These are phyloP conservation scores for Croton setiger DNA, from an alignment of 441 rosid genomes.

Conservation along the genomic window DNA sequence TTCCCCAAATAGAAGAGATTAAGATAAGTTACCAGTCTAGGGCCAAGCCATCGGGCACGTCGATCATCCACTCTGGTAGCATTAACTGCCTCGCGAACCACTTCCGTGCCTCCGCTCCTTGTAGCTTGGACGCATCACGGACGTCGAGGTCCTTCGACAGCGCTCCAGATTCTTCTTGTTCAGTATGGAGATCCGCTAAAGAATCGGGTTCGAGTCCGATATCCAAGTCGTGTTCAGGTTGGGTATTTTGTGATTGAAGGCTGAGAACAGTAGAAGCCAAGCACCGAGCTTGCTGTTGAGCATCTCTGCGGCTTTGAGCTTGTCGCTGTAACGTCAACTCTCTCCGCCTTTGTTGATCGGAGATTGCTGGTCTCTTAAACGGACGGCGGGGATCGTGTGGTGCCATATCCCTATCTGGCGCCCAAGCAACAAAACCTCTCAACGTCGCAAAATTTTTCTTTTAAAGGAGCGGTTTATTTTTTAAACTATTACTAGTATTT, in stretches of 20 bases:
- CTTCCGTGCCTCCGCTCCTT: slow-evolving; percentile 70
- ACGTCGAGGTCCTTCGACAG: slow-evolving; percentile 47
- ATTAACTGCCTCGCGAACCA: slow-evolving; percentile 83
- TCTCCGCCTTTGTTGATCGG: slow-evolving; percentile 84
- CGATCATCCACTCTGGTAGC: slow-evolving; percentile 98
- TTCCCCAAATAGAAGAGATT: too few species aligned
- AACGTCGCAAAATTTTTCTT: neutral
- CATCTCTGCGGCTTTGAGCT: slow-evolving; percentile 71
- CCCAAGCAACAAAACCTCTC: too few species aligned
- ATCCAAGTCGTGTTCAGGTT: slow-evolving; percentile 37
- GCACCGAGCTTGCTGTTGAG: slow-evolving; percentile 83
- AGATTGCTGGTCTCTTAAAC: slow-evolving; percentile 71
- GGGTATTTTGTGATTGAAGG: slow-evolving; percentile 39
- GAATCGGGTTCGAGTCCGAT: slow-evolving; percentile 28
- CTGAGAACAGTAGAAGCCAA: slow-evolving; percentile 73
- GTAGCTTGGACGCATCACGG: slow-evolving; percentile 60
- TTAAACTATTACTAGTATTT: neutral
- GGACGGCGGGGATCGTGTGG: slow-evolving; percentile 81
- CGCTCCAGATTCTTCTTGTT: slow-evolving; percentile 26
- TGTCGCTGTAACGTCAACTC: slow-evolving; percentile 79
- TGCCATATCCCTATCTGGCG: slow-evolving; percentile 41
- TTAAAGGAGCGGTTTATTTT: neutral
- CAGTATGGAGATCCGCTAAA: slow-evolving; percentile 1
- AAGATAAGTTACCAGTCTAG: slow-evolving; percentile 54
- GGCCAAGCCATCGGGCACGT: slow-evolving; percentile 66